Base-by-base conservation (phyloP, 2,329 filamentous ascomycete species). In the Apiospora sp. region DNA sequence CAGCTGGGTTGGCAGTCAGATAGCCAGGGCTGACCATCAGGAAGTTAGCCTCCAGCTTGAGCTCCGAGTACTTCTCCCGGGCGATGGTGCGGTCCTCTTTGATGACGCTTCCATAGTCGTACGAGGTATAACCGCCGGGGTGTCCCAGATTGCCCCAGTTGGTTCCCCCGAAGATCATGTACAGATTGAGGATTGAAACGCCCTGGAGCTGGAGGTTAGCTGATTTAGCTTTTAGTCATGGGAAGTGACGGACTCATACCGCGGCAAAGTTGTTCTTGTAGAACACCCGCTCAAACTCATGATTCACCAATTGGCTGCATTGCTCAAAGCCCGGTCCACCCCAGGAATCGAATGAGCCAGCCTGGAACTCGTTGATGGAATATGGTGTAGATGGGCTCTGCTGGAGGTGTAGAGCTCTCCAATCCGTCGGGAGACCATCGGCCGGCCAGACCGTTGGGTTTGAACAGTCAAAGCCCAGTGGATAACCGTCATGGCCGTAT, bases 61-160 rank as follows among this genome's bases (percentile, higher is more conserved):
- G 84, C 80, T 96, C 93, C 58, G 91, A 92, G 80, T 95, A 96
- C 80, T 96, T 96, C 79, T 95, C 92, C 1, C 93, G 88, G 22
- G 86, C 83, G 6, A 96, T 84, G 0, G 87, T 88, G 44, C 93
- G 87, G 67, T 93, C 90, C 78, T 96, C 94, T 1, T 87, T 86
- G 71, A 96, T 93, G 19, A 86, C 85, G 16, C 85, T 83, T 7
- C 84, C 87, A 54, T 89, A 90, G 75, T 90, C 88, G 70, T 89
- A 89, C 0, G 86, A 88, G 0, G 89, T 91, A 73, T 91, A 92
- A 6, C 87, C 90, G 19, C 90, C 91, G 4, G 92, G 87, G 75
- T 94, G 90, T 0, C 93, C 92, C 1, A 94, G 81, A 74, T 95
- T 95, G 0, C 94, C 94, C 94, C 93, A 96, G 78, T 96, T 96